Evolutionary conservation across 2,329 filamentous ascomycete species (phyloP).

Genomic region (Neonectria neomacrospora): DNA sequence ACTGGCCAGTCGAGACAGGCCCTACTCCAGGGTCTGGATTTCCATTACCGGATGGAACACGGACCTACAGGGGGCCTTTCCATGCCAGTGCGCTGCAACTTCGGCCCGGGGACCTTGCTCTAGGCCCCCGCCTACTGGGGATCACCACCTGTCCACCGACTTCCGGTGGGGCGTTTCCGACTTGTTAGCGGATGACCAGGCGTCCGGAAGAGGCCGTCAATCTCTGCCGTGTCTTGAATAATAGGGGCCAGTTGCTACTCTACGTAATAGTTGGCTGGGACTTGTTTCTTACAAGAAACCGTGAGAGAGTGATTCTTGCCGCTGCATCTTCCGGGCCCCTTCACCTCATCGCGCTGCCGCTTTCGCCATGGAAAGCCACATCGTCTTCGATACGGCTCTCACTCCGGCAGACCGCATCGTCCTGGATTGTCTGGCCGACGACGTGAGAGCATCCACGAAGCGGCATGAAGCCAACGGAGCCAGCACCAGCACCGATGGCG

Average conservation of each 20-base stretch:
- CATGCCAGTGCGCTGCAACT: background rate
- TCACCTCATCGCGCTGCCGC: background rate
- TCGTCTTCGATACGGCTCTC: conserved; percentile 54
- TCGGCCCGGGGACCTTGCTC: conserved; percentile 8
- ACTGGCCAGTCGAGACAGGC: conserved; percentile 7
- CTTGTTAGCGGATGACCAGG: conserved; percentile 18
- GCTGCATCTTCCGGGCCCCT: background rate
- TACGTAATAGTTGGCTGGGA: background rate
- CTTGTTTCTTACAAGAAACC: conserved; percentile 11
- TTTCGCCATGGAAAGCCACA: conserved; percentile 37
- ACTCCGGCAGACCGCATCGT: conserved; percentile 55
- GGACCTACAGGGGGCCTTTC: conserved; percentile 6
- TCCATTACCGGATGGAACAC: background rate
- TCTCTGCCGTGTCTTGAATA: conserved; percentile 23
- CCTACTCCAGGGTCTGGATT: conserved; percentile 11
- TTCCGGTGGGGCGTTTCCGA: conserved; percentile 24
- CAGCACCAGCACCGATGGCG: conserved; percentile 21
- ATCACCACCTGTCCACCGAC: conserved; percentile 1
- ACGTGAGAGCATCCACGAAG: conserved; percentile 45
- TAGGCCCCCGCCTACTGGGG: background rate
- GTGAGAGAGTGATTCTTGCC: background rate
- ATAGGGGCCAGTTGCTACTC: conserved; percentile 11
- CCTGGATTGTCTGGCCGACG: conserved; percentile 53
- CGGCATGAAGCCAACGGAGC: conserved; percentile 2
- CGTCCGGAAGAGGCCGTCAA: conserved; percentile 22